These are phyloP conservation scores for Nakazawaea pomicola DNA, from an alignment of 805 yeast species.

Conservation along the genomic window DNA sequence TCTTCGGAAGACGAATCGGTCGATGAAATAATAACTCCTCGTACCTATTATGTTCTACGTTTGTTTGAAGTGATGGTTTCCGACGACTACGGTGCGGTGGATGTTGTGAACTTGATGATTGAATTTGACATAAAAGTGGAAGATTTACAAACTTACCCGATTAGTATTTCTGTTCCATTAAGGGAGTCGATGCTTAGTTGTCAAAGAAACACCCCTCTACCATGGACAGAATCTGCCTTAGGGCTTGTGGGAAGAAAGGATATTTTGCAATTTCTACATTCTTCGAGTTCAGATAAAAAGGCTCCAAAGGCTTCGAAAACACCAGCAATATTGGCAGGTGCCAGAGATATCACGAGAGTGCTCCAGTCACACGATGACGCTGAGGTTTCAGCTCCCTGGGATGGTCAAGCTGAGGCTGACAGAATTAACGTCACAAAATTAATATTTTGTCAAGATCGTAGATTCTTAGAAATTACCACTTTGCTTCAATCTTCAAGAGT, in stretches of 20 bases:
- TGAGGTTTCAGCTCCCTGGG: constrained; percentile 57
- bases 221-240: constrained; percentile 41
- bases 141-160: constrained; percentile 65
- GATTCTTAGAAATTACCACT: constrained; percentile 73
- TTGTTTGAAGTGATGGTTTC: constrained; percentile 62
- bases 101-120: constrained; percentile 58
- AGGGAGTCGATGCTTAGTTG: constrained; percentile 52
- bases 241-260: constrained; percentile 68
- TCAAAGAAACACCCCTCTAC: constrained; percentile 47
- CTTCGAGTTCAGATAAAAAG: background rate
- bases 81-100: constrained; percentile 41
- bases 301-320: constrained; percentile 1
- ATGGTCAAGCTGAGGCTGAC: constrained; percentile 66
- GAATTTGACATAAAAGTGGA: constrained; percentile 46
- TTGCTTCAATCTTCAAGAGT: constrained; percentile 65
- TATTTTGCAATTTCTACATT: constrained; percentile 27
- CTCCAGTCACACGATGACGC: constrained; percentile 33
- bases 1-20: constrained; percentile 56
- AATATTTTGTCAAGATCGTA: constrained; percentile 71
- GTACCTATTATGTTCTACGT: constrained; percentile 53
- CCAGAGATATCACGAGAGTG: constrained; percentile 17
- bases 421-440: constrained; percentile 61
- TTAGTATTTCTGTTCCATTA: constrained; percentile 65
- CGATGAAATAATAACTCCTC: constrained; percentile 59
- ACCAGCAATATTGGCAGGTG: background rate